These are phyloP conservation scores for Septoria linicola DNA, from an alignment of 2,329 filamentous ascomycete species.

Conservation along the genomic window DNA sequence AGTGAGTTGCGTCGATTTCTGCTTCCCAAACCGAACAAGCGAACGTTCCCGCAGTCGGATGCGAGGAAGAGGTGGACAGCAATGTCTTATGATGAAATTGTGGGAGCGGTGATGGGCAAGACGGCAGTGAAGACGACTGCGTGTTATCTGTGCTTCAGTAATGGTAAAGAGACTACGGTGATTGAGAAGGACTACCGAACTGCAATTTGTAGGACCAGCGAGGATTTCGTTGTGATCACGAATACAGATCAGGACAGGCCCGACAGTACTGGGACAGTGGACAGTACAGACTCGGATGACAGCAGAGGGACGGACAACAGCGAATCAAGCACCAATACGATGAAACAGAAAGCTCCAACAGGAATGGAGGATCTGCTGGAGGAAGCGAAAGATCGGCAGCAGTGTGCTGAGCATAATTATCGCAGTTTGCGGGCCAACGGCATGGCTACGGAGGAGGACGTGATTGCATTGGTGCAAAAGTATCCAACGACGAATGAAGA, in stretches of 20 bases:
- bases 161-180: conserved; percentile 48
- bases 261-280: conserved; percentile 2
- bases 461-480: conserved; percentile 51
- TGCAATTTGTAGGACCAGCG: conserved; percentile 47
- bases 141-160: conserved; percentile 58
- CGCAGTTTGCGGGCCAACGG: conserved; percentile 15
- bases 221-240: conserved; percentile 55
- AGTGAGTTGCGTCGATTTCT: conserved; percentile 51
- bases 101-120: conserved; percentile 33
- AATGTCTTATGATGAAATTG: conserved; percentile 33
- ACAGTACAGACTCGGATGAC: not conserved
- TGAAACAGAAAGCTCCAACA: not conserved
- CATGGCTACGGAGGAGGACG: conserved; percentile 38
- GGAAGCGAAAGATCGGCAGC: conserved; percentile 39
- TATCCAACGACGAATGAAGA: conserved; percentile 58
- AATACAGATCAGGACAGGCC: conserved; percentile 51
- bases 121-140: conserved; percentile 49
- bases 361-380: conserved; percentile 32
- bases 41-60: not conserved
- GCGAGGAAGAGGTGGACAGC: conserved; percentile 8
- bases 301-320: conserved; percentile 6
- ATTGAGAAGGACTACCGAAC: conserved; percentile 57
- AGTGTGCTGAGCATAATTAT: conserved; percentile 37
- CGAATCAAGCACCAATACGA: not conserved
- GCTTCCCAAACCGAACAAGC: conserved; percentile 32